Base-by-base conservation (phyloP, 2,329 filamentous ascomycete genomes). In the Cordyceps tenuipes region DNA sequence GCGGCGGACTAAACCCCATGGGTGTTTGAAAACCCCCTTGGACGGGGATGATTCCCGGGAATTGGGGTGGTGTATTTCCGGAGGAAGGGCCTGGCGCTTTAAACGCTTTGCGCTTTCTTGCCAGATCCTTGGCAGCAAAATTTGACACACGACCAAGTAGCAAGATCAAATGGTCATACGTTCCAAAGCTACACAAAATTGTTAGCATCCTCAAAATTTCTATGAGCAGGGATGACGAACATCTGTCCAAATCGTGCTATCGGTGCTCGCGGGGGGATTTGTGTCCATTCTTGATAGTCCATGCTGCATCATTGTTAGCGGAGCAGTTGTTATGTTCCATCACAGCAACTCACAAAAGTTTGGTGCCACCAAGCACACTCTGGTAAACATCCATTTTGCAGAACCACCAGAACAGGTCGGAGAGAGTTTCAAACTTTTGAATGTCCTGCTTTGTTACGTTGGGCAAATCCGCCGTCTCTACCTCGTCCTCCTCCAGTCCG, bases 361-460 rank as follows among this genome's bases (percentile, higher is more conserved):
- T 82, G 47, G 93, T 92, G 9, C 91, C 93, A 65, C 92, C 94
- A 26, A 97, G 77, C 62, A 97, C 84, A 69, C 90, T 91, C 71
- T 97, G 93, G 66, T 93, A 95, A 9, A 89, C 85, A 71, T 97
- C 94, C 78, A 97, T 94, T 72, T 96, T 96, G 67, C 84, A 87
- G 70, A 92, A 97, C 89, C 91, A 97, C 92, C 93, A 99, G 69
- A 89, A 95, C 5, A 97, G 75, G 73, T 97, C 94, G 64, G 89
- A 85, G 44, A 94, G 79, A 17, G 89, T 87, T 67, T 94, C 89
- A 68, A 89, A 96, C 46, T 83, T 86, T 63, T 90, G 86, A 52
- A 96, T 80, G 62, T 97, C 92, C 63, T 76, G 79, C 41, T 81
- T 76, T 1, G 81, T 82, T 7, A 68, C 63, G 5, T 63, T 62